These are phyloP conservation scores for Coprinopsis cinerea DNA, from an alignment of 768 basidiomycete species.

Conservation along the genomic window DNA sequence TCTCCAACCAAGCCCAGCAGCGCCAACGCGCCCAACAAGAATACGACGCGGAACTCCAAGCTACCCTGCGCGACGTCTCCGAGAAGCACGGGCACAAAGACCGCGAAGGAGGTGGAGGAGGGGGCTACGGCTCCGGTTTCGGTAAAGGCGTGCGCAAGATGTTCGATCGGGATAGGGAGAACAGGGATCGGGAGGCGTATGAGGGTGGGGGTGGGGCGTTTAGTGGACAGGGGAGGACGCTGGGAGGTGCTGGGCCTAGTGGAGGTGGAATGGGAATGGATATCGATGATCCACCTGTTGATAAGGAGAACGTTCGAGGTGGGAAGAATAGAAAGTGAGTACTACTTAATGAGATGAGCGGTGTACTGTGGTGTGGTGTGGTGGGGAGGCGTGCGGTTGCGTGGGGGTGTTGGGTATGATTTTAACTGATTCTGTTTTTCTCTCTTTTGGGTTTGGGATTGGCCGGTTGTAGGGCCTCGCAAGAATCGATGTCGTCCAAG, in stretches of 20 bases:
- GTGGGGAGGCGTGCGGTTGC: no score
- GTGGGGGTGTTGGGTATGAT: conserved; percentile 1
- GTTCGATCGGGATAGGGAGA: background rate
- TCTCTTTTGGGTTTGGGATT: conserved; percentile 2
- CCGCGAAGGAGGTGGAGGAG: background rate
- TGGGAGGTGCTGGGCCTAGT: conserved; percentile 23
- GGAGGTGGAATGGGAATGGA: conserved; percentile 50
- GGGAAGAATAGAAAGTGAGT: conserved; percentile 62
- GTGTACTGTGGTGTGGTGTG: background rate
- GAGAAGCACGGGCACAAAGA: conserved; percentile 60
- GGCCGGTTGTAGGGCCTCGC: conserved; percentile 27
- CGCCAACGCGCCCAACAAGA: conserved; percentile 39
- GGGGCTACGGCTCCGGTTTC: background rate
- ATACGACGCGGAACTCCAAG: conserved; percentile 50
- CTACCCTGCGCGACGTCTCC: conserved; percentile 51
- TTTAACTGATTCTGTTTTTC: background rate
- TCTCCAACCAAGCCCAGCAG: conserved; percentile 38
- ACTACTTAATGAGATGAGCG: background rate
- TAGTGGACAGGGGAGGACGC: conserved; percentile 15
- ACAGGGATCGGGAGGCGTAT: background rate
- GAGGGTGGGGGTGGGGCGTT: background rate
- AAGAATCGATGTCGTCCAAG: conserved; percentile 36
- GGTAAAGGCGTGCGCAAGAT: conserved; percentile 5
- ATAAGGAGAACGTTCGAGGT: conserved; percentile 26
- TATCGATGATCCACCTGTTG: conserved; percentile 47